Percentiles rank a stretch among this genome's conserved stretches.
phyloP scores from a whole-genome alignment of 179 eudicot genomes.

The Actinidia chinensis region DNA sequence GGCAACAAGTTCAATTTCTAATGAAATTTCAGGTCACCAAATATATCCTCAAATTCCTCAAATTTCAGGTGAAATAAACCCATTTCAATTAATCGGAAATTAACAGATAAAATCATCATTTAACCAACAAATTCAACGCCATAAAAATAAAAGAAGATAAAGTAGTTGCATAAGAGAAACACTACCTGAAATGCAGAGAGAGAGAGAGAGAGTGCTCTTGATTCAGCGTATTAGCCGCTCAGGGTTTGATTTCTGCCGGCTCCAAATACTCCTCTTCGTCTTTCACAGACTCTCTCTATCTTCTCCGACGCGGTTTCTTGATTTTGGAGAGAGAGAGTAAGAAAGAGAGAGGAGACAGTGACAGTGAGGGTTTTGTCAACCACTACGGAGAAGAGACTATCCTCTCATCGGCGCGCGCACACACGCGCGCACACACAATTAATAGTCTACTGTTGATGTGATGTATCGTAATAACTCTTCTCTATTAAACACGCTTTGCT shows the following conservation, averaged over 20 bases:
- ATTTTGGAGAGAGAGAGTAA: conserved; percentile 18
- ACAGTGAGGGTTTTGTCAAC: neutral
- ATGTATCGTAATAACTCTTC: neutral
- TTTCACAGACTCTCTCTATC: neutral
- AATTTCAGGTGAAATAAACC: neutral
- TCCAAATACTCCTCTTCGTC: neutral
- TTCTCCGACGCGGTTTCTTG: neutral
- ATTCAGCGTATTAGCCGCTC: conserved; percentile 23
- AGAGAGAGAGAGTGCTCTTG: conserved; percentile 6
- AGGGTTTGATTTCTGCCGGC: conserved; percentile 1
- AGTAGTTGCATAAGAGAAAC: neutral
- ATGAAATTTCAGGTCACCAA: neutral
- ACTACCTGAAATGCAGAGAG: conserved; percentile 17
- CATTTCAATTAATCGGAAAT: conserved; percentile 7
- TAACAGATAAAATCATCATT: neutral
- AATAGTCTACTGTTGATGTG: neutral
- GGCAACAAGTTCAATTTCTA: conserved; percentile 5
- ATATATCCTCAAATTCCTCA: conserved; percentile 12
- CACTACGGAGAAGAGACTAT: conserved; percentile 12
- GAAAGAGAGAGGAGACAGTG: neutral
- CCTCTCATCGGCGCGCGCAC: conserved; percentile 2
- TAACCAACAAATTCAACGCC: neutral
- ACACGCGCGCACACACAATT: neutral
- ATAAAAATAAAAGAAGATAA: neutral
- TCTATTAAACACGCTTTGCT: conserved; percentile 8